Evolutionary conservation across 139 green algal genomes (phyloP).

Genomic region (Tetraselmis chui): DNA sequence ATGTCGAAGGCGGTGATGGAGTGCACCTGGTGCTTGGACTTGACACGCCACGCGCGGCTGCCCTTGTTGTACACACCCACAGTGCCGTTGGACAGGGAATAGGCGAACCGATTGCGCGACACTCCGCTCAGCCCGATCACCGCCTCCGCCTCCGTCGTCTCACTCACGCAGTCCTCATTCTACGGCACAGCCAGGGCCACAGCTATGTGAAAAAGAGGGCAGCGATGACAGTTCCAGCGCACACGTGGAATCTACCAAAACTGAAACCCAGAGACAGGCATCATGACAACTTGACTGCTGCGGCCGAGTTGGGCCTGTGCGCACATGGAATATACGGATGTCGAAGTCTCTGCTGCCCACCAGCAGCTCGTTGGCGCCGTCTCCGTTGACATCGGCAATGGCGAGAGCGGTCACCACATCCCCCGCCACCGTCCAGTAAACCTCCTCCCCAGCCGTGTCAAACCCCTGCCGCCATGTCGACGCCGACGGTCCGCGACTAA

Average conservation of each 20-base stretch:
- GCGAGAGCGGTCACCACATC: conserved; percentile 60
- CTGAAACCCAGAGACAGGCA: too few relatives aligned
- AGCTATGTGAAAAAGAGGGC: too few relatives aligned
- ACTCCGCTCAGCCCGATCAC: conserved; percentile 43
- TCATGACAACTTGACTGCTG: too few relatives aligned
- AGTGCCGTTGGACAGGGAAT: conserved; percentile 63
- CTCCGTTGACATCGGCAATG: conserved; percentile 47
- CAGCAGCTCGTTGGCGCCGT: conserved; percentile 52
- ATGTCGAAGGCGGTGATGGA: conserved; percentile 51
- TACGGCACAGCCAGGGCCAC: conserved; percentile 5
- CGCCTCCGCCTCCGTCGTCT: conserved; percentile 53
- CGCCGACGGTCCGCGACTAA: not conserved
- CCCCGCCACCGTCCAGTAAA: conserved; percentile 63
- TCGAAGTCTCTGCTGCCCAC: conserved; percentile 64
- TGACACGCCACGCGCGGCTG: conserved; percentile 65
- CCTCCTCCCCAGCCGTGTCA: conserved; percentile 44
- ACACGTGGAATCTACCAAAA: too few relatives aligned
- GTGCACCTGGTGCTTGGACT: conserved; percentile 55
- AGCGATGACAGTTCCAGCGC: too few relatives aligned
- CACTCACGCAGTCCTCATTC: conserved; percentile 48
- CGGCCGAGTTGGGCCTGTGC: too few relatives aligned
- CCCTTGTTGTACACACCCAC: conserved; percentile 57
- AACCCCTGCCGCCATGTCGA: conserved; percentile 32
- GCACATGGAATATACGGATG: conserved; percentile 44
- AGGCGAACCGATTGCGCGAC: conserved; percentile 37